Percentiles rank a stretch among this genome's conserved stretches.
Evolutionary conservation across 2,329 filamentous ascomycete species (phyloP).

Genomic region (Cladosporium sp.): DNA sequence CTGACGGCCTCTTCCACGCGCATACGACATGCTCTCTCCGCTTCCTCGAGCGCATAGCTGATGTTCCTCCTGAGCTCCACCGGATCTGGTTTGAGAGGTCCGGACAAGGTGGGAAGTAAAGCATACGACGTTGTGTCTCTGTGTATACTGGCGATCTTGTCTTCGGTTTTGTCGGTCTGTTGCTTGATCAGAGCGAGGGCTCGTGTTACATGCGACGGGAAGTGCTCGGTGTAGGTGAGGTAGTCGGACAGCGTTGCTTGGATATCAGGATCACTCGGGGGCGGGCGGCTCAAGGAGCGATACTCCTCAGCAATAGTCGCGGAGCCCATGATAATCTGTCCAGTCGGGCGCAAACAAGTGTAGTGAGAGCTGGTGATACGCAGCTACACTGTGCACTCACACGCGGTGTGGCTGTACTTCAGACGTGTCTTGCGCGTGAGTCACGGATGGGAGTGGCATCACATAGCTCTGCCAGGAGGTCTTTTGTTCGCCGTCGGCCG

Average conservation of each 20-base stretch:
- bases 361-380: neutral
- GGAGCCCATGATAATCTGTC: conserved; percentile 16
- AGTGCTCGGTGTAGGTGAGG: conserved; percentile 66
- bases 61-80: conserved; percentile 52
- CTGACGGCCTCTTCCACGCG: conserved; percentile 31
- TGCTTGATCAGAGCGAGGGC: conserved; percentile 59
- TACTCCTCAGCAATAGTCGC: conserved; percentile 25
- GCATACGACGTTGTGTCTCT: conserved; percentile 46
- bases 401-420: neutral
- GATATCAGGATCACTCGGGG: conserved; percentile 54
- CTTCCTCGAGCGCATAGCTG: conserved; percentile 44
- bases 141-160: conserved; percentile 43
- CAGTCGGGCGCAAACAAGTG: neutral
- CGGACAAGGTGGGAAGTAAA: conserved; percentile 47
- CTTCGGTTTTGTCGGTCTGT: conserved; percentile 43
- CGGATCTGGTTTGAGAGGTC: conserved; percentile 48
- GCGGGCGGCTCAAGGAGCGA: conserved; percentile 30
- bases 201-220: conserved; percentile 60
- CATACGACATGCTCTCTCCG: conserved; percentile 30
- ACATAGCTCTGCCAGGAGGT: neutral
- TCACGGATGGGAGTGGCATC: neutral
- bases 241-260: conserved; percentile 64
- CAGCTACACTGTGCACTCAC: neutral
- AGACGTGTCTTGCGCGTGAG: neutral
- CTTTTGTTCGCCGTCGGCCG: neutral